phyloP scores from a whole-genome alignment of 805 yeast species.

The Candida vaughaniae region DNA sequence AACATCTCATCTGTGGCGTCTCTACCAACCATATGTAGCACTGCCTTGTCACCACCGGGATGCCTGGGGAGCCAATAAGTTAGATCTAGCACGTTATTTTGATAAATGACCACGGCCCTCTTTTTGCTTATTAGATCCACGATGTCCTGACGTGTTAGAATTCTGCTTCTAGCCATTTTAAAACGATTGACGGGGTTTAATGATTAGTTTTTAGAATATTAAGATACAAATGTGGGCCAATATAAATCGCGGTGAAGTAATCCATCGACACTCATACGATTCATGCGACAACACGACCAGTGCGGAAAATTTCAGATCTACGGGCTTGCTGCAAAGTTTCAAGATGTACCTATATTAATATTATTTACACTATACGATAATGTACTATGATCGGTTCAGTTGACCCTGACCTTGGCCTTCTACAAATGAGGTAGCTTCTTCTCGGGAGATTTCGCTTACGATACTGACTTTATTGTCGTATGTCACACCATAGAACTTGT shows the following conservation, averaged over 20 bases:
- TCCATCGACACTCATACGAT: too few relatives aligned
- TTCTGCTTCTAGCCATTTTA: constrained; percentile 3
- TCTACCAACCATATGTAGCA: constrained; percentile 80
- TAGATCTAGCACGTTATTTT: constrained; percentile 58
- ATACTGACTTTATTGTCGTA: constrained; percentile 80
- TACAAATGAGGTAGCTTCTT: constrained; percentile 80
- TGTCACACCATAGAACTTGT: constrained; percentile 83
- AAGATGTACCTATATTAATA: too few relatives aligned
- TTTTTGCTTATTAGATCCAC: constrained; percentile 56
- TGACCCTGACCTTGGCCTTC: too few relatives aligned
- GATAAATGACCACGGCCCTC: constrained; percentile 65
- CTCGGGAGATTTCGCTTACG: constrained; percentile 65
- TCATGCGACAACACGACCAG: too few relatives aligned
- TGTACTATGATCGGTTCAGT: too few relatives aligned
- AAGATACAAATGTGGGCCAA: constrained; percentile 3
- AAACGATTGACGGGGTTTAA: background rate
- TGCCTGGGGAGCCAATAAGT: constrained; percentile 71
- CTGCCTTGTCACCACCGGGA: constrained; percentile 89
- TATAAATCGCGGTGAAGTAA: background rate
- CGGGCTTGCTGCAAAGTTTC: too few relatives aligned
- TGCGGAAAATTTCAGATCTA: too few relatives aligned
- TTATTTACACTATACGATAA: too few relatives aligned
- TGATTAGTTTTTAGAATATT: too few relatives aligned
- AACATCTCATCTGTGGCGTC: constrained; percentile 92
- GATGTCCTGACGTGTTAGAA: constrained; percentile 5